Conservation (phyloP, 495 filamentous ascomycete species). For the Apiosordaria backusii region DNA sequence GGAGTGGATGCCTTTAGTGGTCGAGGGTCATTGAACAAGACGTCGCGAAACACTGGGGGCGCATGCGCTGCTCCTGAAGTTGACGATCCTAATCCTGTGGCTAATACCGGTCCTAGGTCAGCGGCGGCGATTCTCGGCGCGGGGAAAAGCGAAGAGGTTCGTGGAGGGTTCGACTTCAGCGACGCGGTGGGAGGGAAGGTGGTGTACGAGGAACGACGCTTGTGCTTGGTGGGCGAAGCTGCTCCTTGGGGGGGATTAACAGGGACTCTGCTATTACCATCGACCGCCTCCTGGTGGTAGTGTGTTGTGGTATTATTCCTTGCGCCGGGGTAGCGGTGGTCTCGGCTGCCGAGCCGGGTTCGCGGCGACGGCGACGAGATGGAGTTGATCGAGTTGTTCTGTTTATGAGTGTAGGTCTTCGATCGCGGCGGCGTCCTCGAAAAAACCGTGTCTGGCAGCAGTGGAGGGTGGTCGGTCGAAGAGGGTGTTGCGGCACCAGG, state of each 20-base stretch:
- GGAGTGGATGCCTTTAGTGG: conserved; percentile 19
- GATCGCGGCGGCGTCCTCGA: conserved; percentile 20
- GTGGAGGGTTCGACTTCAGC: conserved; percentile 23
- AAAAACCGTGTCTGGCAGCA: conserved; percentile 7
- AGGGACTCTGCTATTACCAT: conserved; percentile 10
- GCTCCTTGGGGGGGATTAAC: not conserved
- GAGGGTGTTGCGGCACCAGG: conserved; percentile 21
- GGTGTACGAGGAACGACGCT: conserved; percentile 16
- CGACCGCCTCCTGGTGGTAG: conserved; percentile 11
- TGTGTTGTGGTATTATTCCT: conserved; percentile 11
- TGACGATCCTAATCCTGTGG: conserved; percentile 15
- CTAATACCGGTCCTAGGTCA: conserved; percentile 31
- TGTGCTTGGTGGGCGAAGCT: conserved; percentile 5
- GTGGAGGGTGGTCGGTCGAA: conserved; percentile 22
- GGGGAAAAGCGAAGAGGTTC: conserved; percentile 35
- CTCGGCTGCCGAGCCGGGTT: conserved; percentile 17
- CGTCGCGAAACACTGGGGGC: conserved; percentile 23
- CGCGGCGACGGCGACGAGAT: conserved; percentile 23
- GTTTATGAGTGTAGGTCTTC: conserved; percentile 5
- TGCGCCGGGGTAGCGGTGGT: conserved; percentile 10
- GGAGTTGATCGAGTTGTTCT: conserved; percentile 10
- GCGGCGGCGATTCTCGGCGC: conserved; percentile 38
- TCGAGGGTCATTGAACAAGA: conserved; percentile 32
- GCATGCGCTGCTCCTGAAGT: conserved; percentile 13
- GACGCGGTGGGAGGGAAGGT: conserved; percentile 20